Base-by-base conservation (phyloP, 2,329 filamentous ascomycete genomes). In the Diaporthe aspalathi region DNA sequence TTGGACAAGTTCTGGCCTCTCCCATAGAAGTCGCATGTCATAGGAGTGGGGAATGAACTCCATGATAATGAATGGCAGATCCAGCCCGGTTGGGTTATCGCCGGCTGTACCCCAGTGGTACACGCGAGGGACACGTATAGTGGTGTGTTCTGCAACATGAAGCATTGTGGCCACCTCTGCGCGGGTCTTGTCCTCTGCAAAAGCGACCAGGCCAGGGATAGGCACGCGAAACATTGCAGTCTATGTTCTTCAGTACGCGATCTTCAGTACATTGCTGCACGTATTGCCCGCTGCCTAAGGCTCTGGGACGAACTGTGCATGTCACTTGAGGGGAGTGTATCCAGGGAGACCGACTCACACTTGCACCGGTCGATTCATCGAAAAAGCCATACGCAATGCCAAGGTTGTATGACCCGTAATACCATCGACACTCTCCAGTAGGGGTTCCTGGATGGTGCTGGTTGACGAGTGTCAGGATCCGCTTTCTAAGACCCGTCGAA, bases 321-420 rank as follows among this genome's bases (percentile, higher is more conserved):
- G 1, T 40, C 53, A 40, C 11, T 11, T 40, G n/a, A 11, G 14
- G n/a, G 2, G 5, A 5, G 20, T 22, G 52, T 14, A 17, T 1
- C 8, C 12, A n/a, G n/a, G 22, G 53, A 38, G 20, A 8, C 38
- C 12, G 22, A 56, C 53, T 56, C 32, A 56, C 53, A 40, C 32
- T 38, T 16, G 17, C 2, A 24, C 32, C 53, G 32, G 32, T 14
- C n/a, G 53, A 38, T 5, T 56, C 53, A 56, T 56, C 53, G 22
- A 22, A 38, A n/a, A 56, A 56, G 11, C 38, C 14, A n/a, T 16
- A 56, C 22, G 53, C 53, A 11, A 56, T 56, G 32, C 53, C 17
- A 8, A 56, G 53, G n/a, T 56, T 56, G n/a, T 56, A 56, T 17
- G 53, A 56, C 20, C 53, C 53, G 38, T 56, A 40, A n/a, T 56